These are phyloP conservation scores for Geotrichum klebahnii DNA, from an alignment of 1,139 yeast species.

Conservation along the genomic window DNA sequence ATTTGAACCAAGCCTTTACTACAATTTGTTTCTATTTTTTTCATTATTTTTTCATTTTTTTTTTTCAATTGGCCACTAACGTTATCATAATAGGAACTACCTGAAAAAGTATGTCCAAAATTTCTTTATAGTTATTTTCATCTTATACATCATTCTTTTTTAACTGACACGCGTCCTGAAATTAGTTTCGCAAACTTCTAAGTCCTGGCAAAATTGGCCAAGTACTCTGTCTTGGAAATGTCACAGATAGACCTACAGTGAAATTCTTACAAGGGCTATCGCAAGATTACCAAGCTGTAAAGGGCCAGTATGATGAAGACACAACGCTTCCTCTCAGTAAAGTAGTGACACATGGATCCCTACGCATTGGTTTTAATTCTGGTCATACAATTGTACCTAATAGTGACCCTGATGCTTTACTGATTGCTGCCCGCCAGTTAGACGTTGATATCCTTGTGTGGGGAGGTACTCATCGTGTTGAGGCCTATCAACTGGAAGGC, in stretches of 20 bases:
- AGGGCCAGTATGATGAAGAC: conserved; percentile 64
- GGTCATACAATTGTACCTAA: conserved; percentile 83
- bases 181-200: conserved; percentile 66
- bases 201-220: conserved; percentile 79
- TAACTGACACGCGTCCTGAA: conserved; percentile 7
- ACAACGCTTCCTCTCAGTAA: conserved; percentile 56
- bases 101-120: conserved; percentile 37
- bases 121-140: no score
- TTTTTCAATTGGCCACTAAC: conserved; percentile 21
- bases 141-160: no score
- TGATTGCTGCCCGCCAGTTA: conserved; percentile 80
- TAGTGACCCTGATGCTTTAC: conserved; percentile 77
- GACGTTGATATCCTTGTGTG: conserved; percentile 90
- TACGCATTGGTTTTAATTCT: conserved; percentile 78
- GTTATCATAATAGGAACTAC: conserved; percentile 40
- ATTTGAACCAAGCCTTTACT: no score
- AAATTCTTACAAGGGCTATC: conserved; percentile 64
- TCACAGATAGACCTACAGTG: conserved; percentile 61
- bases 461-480: conserved; percentile 95
- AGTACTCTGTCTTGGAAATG: conserved; percentile 81
- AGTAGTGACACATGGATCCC: conserved; percentile 62
- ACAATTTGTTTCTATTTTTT: no score
- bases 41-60: not conserved
- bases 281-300: conserved; percentile 68
- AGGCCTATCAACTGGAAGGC: conserved; percentile 88